phyloP scores from a whole-genome alignment of 495 filamentous ascomycete species.

The Penicillium diatomitis region DNA sequence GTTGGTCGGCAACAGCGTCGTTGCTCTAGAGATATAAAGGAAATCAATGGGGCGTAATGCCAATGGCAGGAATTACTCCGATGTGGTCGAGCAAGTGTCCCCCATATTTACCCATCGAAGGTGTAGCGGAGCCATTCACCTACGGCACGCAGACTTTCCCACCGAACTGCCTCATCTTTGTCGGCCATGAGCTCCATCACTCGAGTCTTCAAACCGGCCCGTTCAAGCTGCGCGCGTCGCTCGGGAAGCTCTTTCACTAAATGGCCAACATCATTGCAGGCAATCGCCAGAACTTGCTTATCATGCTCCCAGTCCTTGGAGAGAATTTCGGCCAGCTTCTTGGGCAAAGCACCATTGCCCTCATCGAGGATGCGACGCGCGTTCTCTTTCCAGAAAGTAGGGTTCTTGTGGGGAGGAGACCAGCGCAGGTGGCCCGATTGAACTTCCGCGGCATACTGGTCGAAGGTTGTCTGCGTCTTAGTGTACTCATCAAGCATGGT shows the following conservation, averaged over 20 bases:
- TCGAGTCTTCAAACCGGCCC: slow-evolving; percentile 76
- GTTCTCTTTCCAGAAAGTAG: slow-evolving; percentile 90
- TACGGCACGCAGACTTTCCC: slow-evolving; percentile 90
- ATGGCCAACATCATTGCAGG: slow-evolving; percentile 85
- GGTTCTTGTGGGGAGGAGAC: slow-evolving; percentile 89
- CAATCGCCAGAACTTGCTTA: slow-evolving; percentile 92
- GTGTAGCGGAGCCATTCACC: slow-evolving; percentile 91
- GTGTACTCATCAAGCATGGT: slow-evolving; percentile 87
- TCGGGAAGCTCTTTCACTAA: slow-evolving; percentile 89
- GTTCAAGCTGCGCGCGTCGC: slow-evolving; percentile 73
- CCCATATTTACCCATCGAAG: slow-evolving; percentile 47
- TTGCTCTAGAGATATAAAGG: too few species aligned
- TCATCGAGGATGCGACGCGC: slow-evolving; percentile 86
- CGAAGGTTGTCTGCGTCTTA: slow-evolving; percentile 93
- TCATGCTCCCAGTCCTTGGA: slow-evolving; percentile 79
- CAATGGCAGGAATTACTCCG: not conserved
- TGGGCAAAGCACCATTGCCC: slow-evolving; percentile 66
- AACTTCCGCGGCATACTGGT: slow-evolving; percentile 87
- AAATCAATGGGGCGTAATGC: not conserved
- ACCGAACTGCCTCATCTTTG: slow-evolving; percentile 79
- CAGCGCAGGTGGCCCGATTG: slow-evolving; percentile 84
- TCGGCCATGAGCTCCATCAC: slow-evolving; percentile 97
- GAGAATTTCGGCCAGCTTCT: slow-evolving; percentile 81
- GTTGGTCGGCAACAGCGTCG: too few species aligned
- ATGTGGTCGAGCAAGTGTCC: not conserved